Percentiles rank a stretch among this genome's conserved stretches.
phyloP scores from a whole-genome alignment of 2,329 filamentous ascomycete species.

The Trichothecium sympodiale region DNA sequence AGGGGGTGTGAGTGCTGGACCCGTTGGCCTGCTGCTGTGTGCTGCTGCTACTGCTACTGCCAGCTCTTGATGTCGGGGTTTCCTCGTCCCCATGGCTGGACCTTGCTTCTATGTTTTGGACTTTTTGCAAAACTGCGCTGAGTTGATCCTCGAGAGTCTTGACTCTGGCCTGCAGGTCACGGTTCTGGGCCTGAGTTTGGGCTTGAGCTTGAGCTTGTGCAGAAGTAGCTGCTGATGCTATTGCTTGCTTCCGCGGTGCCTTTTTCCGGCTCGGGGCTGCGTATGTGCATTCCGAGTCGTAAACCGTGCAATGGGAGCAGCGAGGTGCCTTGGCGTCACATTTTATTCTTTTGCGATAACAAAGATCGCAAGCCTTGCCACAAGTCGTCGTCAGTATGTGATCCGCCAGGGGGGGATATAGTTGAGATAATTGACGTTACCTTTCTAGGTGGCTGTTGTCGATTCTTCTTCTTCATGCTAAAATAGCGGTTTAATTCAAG shows the following conservation, averaged over 20 bases:
- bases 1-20: neutral
- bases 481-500: neutral
- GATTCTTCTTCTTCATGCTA: neutral
- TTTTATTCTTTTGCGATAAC: slow-evolving; percentile 5
- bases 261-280: slow-evolving; percentile 3
- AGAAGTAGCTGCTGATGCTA: no score
- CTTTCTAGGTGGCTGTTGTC: neutral
- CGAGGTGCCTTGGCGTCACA: slow-evolving; percentile 3
- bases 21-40: neutral
- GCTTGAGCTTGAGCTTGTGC: no score
- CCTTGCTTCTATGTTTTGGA: neutral
- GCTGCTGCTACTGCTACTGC: neutral
- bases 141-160: neutral
- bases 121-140: neutral
- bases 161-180: neutral
- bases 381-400: neutral
- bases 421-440: neutral
- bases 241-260: no score
- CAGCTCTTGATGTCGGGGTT: neutral
- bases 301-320: slow-evolving; percentile 4
- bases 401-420: neutral
- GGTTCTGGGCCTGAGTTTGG: no score
- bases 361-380: neutral
- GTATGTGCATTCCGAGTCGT: slow-evolving; percentile 4
- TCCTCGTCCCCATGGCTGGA: neutral